Base-by-base conservation (phyloP, 495 filamentous ascomycete genomes). In the Aspergillus avenaceus region DNA sequence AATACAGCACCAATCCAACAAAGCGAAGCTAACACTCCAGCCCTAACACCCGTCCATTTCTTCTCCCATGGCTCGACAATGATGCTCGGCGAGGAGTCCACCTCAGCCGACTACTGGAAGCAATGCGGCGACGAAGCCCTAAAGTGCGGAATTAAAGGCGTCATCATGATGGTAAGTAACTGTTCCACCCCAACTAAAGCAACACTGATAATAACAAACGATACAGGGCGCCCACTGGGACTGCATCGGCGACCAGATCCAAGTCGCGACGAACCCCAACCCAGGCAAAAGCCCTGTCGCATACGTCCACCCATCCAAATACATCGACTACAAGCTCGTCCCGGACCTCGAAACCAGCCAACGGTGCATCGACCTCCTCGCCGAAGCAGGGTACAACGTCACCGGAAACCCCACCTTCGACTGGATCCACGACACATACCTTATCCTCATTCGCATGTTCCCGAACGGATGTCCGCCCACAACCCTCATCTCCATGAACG, bases 21-120 rank as follows among this genome's bases (percentile, higher is more conserved):
- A n/a, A n/a, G n/a, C n/a, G n/a, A n/a, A n/a, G n/a, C n/a, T n/a
- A n/a, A n/a, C n/a, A n/a, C n/a, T n/a, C n/a, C 43, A 61, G 60
- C 55, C 22, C 58, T 67, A 18, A 73, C 79, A 4, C 82, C 82
- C 1, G 82, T 83, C 5, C 81, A 83, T 54, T 81, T 85, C 66
- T 83, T 85, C 66, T 84, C 82, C 12, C 82, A 85, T 73, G 82
- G 82, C 63, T 81, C 79, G 29, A 84, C 81, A 22, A 83, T 83
- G 80, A 84, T 85, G 80, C 68, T 85, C 12, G 82, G 80, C 34
- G 82, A 83, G 50, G 73, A 81, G 49, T 78, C 73, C 36, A 55
- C 68, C 13, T 80, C 79, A 0, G 81, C 78, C 11, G 69, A 71
- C 6, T 84, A 84, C 59, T 85, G 82, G 82, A 79, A 80, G 47